Conservation (phyloP, 768 basidiomycete genomes). For the Saitozyma sp. region DNA sequence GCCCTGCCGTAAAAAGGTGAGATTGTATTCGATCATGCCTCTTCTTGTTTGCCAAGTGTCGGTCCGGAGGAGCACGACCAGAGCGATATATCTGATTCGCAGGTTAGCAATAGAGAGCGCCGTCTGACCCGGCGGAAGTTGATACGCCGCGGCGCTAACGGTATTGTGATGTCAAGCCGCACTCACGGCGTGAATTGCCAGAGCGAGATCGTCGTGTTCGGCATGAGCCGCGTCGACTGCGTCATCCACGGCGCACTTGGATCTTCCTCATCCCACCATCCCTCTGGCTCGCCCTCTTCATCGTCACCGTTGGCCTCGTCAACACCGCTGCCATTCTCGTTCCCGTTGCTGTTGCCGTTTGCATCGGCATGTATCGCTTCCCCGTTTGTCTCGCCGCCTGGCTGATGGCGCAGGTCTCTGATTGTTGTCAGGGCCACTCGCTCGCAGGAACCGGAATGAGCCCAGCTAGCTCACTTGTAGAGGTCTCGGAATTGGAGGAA, state of each 20-base stretch:
- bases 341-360: slow-evolving; percentile 4
- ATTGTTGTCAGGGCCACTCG: neutral
- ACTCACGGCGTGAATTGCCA: slow-evolving; percentile 53
- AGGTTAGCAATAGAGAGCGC: neutral
- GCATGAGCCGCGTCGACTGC: slow-evolving; percentile 36
- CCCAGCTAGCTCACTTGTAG: slow-evolving; percentile 65
- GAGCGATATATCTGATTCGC: slow-evolving; percentile 31
- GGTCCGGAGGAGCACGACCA: slow-evolving; percentile 44
- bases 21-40: slow-evolving; percentile 52
- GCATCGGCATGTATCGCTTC: neutral
- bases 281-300: slow-evolving; percentile 24
- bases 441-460: neutral
- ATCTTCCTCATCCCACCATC: slow-evolving; percentile 49
- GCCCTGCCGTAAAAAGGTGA: slow-evolving; percentile 49
- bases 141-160: too few species aligned
- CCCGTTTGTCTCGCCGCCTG: neutral
- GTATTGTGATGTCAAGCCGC: too few species aligned
- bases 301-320: slow-evolving; percentile 17
- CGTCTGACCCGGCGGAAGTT: neutral
- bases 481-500: slow-evolving; percentile 80
- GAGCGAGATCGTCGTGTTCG: slow-evolving; percentile 45
- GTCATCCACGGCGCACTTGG: slow-evolving; percentile 44
- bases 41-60: slow-evolving; percentile 43
- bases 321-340: slow-evolving; percentile 4
- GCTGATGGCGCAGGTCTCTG: neutral